Base-by-base conservation (phyloP, 2,329 filamentous ascomycete genomes). In the Ophiostoma sp. region DNA sequence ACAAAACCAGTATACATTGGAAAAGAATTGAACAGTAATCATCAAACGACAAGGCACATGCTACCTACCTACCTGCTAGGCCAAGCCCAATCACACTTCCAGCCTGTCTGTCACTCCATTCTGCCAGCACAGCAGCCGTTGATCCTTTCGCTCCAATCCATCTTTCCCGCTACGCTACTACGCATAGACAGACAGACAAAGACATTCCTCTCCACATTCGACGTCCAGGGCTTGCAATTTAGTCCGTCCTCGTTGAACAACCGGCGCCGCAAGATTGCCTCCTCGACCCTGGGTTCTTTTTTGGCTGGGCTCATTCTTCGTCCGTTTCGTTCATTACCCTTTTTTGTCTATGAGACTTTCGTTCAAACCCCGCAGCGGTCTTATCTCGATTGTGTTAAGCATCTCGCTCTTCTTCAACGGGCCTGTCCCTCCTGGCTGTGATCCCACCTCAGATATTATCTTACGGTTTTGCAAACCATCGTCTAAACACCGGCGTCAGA, bases 301-400 rank as follows among this genome's bases (percentile, higher is more conserved):
- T 47, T 47, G 14, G 12, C 14, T 47, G 4, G 14, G 5, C 16
- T 47, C 4, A 47, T 47, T 47, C 16, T 9, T 16, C 12, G 45
- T 16, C 45, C n/a, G 5, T 16, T 52, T 52, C 16, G 49, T 7
- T 18, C 16, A 14, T 16, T 60, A 27, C 4, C 14, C 45, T n/a
- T 60, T 18, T 60, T 38, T 16, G 38, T 38, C 12, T 9, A 38
- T 12, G 18, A 2, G 18, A 2, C 14, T 6, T 38, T 38, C 27
- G 11, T 60, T 9, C 55, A 60, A 60, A 60, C 55, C 55, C 55
- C 55, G 55, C 55, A 38, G 27, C 27, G 18, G 9, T 47, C 55
- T 60, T 38, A 60, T 60, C 55, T 60, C 55, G 55, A 60, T 60
- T 60, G 55, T 5, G 55, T 27, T 27, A 27, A 49, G 55, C 27